Conservation (phyloP, 179 eudicot genomes). For the Actinidia chinensis region DNA sequence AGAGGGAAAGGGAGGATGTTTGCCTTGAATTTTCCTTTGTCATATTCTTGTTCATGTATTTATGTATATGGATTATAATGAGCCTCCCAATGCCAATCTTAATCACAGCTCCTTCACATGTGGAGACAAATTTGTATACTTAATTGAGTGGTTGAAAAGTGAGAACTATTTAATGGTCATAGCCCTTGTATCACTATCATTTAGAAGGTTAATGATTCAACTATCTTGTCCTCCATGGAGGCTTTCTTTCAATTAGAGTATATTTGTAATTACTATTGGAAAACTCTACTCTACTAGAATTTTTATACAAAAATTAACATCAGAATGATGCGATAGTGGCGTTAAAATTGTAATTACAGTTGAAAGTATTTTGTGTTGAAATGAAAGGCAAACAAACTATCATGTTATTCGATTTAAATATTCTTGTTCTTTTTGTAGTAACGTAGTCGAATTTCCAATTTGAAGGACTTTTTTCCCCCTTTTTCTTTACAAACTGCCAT, state of each 20-base stretch:
- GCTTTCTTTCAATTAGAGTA: not conserved
- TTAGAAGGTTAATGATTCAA: too few relatives aligned
- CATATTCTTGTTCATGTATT: constrained; percentile 14
- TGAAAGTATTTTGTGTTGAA: too few relatives aligned
- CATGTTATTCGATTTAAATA: not conserved
- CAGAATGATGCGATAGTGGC: too few relatives aligned
- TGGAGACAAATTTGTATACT: not conserved
- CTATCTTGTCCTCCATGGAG: too few relatives aligned
- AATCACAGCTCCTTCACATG: not conserved
- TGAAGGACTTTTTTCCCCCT: not conserved
- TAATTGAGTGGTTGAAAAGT: not conserved
- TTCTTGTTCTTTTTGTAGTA: not conserved
- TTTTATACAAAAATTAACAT: not conserved
- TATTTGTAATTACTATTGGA: not conserved
- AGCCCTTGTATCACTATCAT: too few relatives aligned
- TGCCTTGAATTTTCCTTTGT: not conserved
- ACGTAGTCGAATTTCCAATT: not conserved
- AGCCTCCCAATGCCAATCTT: not conserved
- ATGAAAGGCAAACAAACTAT: too few relatives aligned
- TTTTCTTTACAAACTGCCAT: not conserved
- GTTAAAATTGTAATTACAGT: too few relatives aligned
- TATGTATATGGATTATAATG: constrained; percentile 16
- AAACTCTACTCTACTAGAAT: not conserved
- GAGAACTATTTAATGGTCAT: not conserved
- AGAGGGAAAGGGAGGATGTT: constrained; percentile 15